Evolutionary conservation across 2,329 filamentous ascomycete species (phyloP), one percentile per base, ranked within the genome.

Genomic region (Cladosporium sphaerospermum): DNA sequence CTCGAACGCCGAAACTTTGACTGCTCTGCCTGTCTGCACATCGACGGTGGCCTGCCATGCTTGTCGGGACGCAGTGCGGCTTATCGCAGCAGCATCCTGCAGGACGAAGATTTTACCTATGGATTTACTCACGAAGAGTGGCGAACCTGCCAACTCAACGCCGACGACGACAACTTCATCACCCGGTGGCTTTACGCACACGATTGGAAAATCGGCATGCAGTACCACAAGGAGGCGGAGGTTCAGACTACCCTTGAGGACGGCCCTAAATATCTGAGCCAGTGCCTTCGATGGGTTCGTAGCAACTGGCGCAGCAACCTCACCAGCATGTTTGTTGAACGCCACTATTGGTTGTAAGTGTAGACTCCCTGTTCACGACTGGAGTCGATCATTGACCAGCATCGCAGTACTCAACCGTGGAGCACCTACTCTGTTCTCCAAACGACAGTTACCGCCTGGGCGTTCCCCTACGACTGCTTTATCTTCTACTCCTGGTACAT

Each of bases 261-360:
- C 68, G 86, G 91, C 67, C 76, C 80, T 53, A 95, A 91, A 66
- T 97, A 95, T 67, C 76, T 97, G 58, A 92, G 89, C 67, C 92
- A 97, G 72, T 97, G 92, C 72, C 83, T 92, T 44, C 82, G 92
- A 45, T 97, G 92, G 92, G 90, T 93, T 41, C 84, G 92, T 65
- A 96, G 91, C 77, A 97, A 97, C 73, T 97, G 92, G 92, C 81
- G 92, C 67, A 96, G 90, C 76, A 97, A 97, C 71, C 85, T 89
- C 71, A 96, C 89, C 49, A 96, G 89, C 70, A 78, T 96, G 66
- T 80, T 92, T 59, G 82, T 82, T 59, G 92, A 96, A 73, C 78
- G 86, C 67, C 81, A 89, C 66, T 88, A 96, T 65, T 89, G 88
- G 83, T 84, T 74, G 91, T 96, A 80, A 85, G 89, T 83, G 31